phyloP scores from a whole-genome alignment of 1,284 basidiomycete genomes.

The Melanopsichium pennsylvanicum region DNA sequence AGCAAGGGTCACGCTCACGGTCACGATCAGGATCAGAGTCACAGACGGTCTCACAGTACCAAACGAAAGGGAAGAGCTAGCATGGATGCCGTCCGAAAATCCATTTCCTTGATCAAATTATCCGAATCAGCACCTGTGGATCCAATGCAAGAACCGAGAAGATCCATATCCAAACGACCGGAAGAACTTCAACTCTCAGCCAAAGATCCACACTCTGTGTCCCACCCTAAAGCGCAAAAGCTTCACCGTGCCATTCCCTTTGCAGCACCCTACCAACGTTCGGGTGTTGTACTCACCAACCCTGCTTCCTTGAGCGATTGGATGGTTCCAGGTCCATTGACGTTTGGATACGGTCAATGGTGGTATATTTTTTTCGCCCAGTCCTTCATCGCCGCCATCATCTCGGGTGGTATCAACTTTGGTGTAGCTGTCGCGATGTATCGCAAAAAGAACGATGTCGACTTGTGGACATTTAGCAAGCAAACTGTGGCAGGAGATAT shows the following conservation, averaged over 20 bases:
- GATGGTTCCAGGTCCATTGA: constrained; percentile 35
- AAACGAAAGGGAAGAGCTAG: constrained; percentile 4
- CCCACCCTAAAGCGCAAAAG: too few species aligned
- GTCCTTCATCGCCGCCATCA: constrained; percentile 33
- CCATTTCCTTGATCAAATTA: constrained; percentile 5
- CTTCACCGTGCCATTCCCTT: constrained; percentile 33
- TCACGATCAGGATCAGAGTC: too few species aligned
- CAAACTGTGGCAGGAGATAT: constrained; percentile 62
- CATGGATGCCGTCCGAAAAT: constrained; percentile 6
- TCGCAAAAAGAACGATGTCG: constrained; percentile 32
- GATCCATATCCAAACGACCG: constrained; percentile 39
- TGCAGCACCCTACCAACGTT: constrained; percentile 37
- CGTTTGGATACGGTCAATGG: constrained; percentile 39
- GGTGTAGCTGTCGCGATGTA: constrained; percentile 57
- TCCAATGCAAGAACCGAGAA: constrained; percentile 40
- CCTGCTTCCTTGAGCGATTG: constrained; percentile 34
- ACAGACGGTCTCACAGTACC: too few species aligned
- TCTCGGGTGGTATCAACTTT: constrained; percentile 61
- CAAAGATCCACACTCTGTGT: constrained; percentile 37
- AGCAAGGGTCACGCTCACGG: constrained; percentile 30
- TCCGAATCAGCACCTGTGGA: constrained; percentile 23
- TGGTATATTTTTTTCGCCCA: constrained; percentile 42
- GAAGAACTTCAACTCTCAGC: constrained; percentile 25
- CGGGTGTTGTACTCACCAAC: constrained; percentile 40
- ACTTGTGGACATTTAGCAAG: constrained; percentile 53